Evolutionary conservation across 805 yeast species (phyloP), one percentile per base, ranked within the genome.

Genomic region (Candida sonorensis): DNA sequence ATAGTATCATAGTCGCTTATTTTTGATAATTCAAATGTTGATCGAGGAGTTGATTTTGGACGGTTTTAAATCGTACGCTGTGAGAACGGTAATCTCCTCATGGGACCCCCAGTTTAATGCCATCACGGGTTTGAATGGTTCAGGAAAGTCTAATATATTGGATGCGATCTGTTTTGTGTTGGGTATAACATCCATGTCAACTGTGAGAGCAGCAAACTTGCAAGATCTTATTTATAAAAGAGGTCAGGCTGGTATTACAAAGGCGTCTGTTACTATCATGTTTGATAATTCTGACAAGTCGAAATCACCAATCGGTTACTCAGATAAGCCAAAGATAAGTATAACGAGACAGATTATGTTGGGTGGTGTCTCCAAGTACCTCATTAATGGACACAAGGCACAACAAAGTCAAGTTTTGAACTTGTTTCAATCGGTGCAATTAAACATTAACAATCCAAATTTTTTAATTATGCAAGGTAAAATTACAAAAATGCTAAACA

Each of bases 51-150:
- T 92, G 35, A 88, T 92, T 40, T 79, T 92, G 29, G 98, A 92
- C 60, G 99, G 99, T 27, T 92, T 92, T 73, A 92, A 92, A 64
- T 86, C 97, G 15, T 92, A 92, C 50, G 96, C 97, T 17, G 82
- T 95, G 1, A 80, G 97, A 64, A 92, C 98, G 1, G 97, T 88
- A 19, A 84, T 92, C 20, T 74, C 94, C 2, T 83, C 79, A 17
- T 94, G 98, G 98, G 99, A 92, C 58, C 72, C 84, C 2, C 95
- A 83, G 59, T 94, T 92, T 62, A 92, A 94, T 61, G 96, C 97
- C 48, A 90, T 92, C 53, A 94, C 98, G 0, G 99, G 99, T 7
- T 68, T 92, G 30, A 92, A 92, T 55, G 99, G 99, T 8, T 86
- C 96, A 0, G 99, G 99, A 5, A 92, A 92, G 53, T 90, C 97